Conservation (phyloP, 768 basidiomycete genomes). For the Flagelloscypha sp. region DNA sequence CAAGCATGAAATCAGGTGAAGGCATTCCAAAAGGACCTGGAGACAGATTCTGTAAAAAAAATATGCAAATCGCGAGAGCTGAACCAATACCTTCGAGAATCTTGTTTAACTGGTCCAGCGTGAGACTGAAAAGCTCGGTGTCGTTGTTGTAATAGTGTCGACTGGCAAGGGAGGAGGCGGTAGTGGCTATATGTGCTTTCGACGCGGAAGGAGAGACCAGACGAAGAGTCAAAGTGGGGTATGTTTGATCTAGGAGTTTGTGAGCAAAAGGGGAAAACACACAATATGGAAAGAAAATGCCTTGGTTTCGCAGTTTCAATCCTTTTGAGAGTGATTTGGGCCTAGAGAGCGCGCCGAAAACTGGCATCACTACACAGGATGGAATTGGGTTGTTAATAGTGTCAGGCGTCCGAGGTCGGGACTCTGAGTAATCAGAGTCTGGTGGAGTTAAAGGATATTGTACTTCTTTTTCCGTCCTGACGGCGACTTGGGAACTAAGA, state of each 20-base stretch:
- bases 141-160: slow-evolving; percentile 12
- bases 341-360: too few species aligned
- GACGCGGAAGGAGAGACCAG: slow-evolving; percentile 8
- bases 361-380: too few species aligned
- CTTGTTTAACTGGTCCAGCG: slow-evolving; percentile 36
- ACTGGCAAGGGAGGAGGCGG: too few species aligned
- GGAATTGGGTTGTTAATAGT: slow-evolving; percentile 1
- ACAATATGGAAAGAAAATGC: slow-evolving; percentile 17
- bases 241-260: not conserved
- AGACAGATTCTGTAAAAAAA: slow-evolving; percentile 4
- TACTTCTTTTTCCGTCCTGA: slow-evolving; percentile 30
- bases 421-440: slow-evolving; percentile 60
- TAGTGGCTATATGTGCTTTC: too few species aligned
- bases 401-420: slow-evolving; percentile 53
- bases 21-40: slow-evolving; percentile 47
- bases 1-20: slow-evolving; percentile 70
- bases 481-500: slow-evolving; percentile 10
- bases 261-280: slow-evolving; percentile 8
- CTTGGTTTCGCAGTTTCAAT: slow-evolving; percentile 10
- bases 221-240: not conserved
- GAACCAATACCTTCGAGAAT: slow-evolving; percentile 50
- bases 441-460: slow-evolving; percentile 77
- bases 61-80: not conserved
- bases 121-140: slow-evolving; percentile 23
- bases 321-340: too few species aligned